Conservation (phyloP, 768 basidiomycete genomes). For the Xerocomus potaroensis region DNA sequence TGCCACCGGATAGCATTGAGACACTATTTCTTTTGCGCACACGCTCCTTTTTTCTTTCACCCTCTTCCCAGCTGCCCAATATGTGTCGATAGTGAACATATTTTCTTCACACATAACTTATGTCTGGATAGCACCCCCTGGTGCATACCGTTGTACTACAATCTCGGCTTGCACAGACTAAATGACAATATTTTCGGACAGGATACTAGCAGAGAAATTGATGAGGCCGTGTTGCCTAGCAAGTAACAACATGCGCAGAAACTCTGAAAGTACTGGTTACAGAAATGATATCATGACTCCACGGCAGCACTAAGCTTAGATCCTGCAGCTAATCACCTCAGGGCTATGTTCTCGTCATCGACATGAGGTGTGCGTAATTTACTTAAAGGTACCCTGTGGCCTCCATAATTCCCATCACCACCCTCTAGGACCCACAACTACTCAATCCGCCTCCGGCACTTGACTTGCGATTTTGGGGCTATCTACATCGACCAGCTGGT, state of each 20-base stretch:
- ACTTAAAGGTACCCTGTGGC: conserved; percentile 6
- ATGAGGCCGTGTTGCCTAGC: too few relatives aligned
- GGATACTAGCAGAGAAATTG: neutral
- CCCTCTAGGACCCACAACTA: conserved; percentile 7
- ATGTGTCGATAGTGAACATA: conserved; percentile 4
- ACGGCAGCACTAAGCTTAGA: neutral
- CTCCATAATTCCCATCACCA: conserved; percentile 4
- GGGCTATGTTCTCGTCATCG: conserved; percentile 9
- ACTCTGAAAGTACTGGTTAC: too few relatives aligned
- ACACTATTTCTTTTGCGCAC: neutral
- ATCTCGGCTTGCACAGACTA: conserved; percentile 5
- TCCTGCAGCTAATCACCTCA: neutral
- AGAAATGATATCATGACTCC: conserved; percentile 12
- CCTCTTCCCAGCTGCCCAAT: neutral
- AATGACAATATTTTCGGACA: conserved; percentile 1
- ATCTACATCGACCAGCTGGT: neutral
- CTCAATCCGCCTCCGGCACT: neutral
- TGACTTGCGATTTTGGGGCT: neutral
- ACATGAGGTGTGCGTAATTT: conserved; percentile 11
- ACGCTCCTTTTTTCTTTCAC: conserved; percentile 6
- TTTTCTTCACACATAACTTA: conserved; percentile 20
- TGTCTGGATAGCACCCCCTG: conserved; percentile 8
- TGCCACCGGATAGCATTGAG: neutral
- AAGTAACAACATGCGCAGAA: too few relatives aligned
- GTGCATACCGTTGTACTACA: conserved; percentile 17